Evolutionary conservation across 371 early-diverging fungal genomes (phyloP).

Genomic region (Fennellomyces sp.): DNA sequence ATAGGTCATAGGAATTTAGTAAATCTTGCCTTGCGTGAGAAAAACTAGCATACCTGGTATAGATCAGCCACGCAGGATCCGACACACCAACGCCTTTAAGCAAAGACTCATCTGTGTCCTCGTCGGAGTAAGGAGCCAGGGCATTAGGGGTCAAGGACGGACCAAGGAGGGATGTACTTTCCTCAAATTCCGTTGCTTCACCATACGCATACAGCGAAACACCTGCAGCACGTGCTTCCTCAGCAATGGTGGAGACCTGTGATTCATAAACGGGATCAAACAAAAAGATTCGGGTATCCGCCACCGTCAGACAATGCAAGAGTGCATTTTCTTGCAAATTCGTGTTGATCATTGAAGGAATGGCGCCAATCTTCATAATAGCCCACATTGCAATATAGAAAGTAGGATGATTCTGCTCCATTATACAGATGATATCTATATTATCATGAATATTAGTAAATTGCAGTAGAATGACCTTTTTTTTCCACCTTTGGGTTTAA

Average conservation of each 20-base stretch:
- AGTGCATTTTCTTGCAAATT: constrained; percentile 25
- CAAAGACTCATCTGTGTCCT: constrained; percentile 27
- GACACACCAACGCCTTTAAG: constrained; percentile 20
- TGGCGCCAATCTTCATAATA: constrained; percentile 32
- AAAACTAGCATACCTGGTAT: constrained; percentile 23
- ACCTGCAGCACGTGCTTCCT: neutral
- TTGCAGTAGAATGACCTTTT: too few relatives aligned
- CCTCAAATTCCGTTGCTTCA: constrained; percentile 26
- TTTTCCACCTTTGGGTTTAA: constrained; percentile 22
- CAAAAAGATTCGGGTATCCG: constrained; percentile 23
- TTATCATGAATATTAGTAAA: neutral
- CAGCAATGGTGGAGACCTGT: constrained; percentile 17
- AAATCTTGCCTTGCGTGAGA: neutral
- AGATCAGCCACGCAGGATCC: constrained; percentile 44
- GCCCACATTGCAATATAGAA: constrained; percentile 27
- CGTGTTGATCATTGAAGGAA: constrained; percentile 35
- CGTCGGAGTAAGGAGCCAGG: constrained; percentile 22
- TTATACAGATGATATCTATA: constrained; percentile 32
- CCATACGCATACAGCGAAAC: constrained; percentile 26
- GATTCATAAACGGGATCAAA: constrained; percentile 28
- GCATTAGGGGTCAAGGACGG: constrained; percentile 23
- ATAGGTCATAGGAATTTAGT: neutral
- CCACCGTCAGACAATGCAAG: constrained; percentile 31
- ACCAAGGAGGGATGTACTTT: constrained; percentile 20
- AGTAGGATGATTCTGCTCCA: constrained; percentile 36